Evolutionary conservation across 306 rosid genomes (phyloP), one percentile per base, ranked within the genome.

Genomic region (Pyrus betulifolia): DNA sequence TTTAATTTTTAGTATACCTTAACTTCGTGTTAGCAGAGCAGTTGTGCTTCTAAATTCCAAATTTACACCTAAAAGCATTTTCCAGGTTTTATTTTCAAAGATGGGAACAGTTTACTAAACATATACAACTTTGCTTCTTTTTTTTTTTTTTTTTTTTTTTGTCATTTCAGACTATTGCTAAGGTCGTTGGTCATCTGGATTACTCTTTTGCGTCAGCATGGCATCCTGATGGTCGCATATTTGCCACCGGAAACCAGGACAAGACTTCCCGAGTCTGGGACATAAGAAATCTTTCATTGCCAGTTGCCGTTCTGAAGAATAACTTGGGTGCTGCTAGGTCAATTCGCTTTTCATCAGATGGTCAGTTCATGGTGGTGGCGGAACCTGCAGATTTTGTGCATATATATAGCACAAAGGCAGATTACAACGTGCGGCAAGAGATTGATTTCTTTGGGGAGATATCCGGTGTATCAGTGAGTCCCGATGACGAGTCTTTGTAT

Each of bases 261-360:
- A 93, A 93, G 88, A 93, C 97, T 44, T 93, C 93, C 81, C 87
- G 93, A 40, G 92, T 93, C 8, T 93, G 97, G 97, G 97, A 90
- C 51, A 81, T 80, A 23, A 77, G 97, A 68, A 82, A 80, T 46
- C 83, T 90, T 0, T 71, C 87, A 4, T 80, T 88, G n/a, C 86
- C 97, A 0, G 4, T 82, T 4, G 90, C 96, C 21, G 72, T 89
- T 80, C 89, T 93, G 74, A 88, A 85, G 83, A 87, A 90, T 62
- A 90, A 93, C 79, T 69, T 93, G 21, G 97, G 97, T 6, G 97
- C 97, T 1, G 79, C 86, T 15, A 88, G 94, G 59, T 93, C 96
- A 2, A 89, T 93, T 72, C 92, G 89, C 25, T 93, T 90, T 83
- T 93, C 98, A 40, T 80, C 91, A 0, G 96, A 90, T 31, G 98